Base-by-base conservation (phyloP, 176 grass and related monocot species). In the Rhipidocladum racemiflorum region DNA sequence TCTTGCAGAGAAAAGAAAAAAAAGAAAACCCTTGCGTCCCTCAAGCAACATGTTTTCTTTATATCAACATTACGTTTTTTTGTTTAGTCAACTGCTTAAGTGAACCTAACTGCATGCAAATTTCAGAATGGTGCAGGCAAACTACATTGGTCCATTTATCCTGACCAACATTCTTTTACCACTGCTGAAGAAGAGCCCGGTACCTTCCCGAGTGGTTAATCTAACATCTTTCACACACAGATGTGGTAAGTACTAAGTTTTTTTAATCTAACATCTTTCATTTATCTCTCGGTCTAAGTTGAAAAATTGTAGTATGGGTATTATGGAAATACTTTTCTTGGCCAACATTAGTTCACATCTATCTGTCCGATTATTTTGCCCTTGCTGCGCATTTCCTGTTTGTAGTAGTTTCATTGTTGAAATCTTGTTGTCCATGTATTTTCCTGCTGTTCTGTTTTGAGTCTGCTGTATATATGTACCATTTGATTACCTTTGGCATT, bases 151-250 rank as follows among this genome's bases (percentile, higher is more conserved):
- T 62, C 84, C 92, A 74, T 98, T 98, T 84, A 46, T 86, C 60
- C 74, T 98, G 28, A 93, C 92, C 72, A 95, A 25, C 88, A 67
- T 78, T 84, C 85, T 98, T 44, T 74, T 95, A 79, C 92, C 95
- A 50, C 70, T 98, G 76, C 90, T 98, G 43, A 93, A 91, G 75
- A 98, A 84, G 78, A 98, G 95, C 62, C 69, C 57, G 6, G 59
- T 82, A 62, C 88, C 86, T 60, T 90, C 92, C 59, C 75, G 92
- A 40, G 82, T 98, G 20, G 90, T 98, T 85, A 95, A 98, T 74
- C 70, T 98, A 48, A 93, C 96, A 54, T 98, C 96, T 80, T 98
- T 98, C 76, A 98, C 96, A 36, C 92, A 98, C 80, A 92, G 92
- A 91, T 93, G 87, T 49, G 92, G 92, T 95, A 84, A 91, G 75